Evolutionary conservation across 2,329 filamentous ascomycete species (phyloP).

Genomic region (Claviceps capensis): DNA sequence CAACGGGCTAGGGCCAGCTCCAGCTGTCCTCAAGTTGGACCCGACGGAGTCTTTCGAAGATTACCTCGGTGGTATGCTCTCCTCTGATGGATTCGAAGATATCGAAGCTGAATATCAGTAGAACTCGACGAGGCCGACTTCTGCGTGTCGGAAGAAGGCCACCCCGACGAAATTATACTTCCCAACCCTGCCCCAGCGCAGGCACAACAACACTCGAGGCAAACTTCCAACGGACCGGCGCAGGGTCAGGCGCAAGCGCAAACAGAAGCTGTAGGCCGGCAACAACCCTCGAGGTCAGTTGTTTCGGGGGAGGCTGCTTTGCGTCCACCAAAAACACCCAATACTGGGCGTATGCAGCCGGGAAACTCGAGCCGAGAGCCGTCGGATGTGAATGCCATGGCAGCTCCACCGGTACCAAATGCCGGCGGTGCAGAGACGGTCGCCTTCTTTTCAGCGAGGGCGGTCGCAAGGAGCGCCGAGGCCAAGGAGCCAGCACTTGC

Average conservation of each 20-base stretch:
- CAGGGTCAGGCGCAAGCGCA: conserved; percentile 9
- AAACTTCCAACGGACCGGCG: conserved; percentile 9
- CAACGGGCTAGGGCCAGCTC: background rate
- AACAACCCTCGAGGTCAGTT: conserved; percentile 6
- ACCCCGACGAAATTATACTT: conserved; percentile 64
- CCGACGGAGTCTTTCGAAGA: conserved; percentile 36
- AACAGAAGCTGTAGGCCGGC: conserved; percentile 5
- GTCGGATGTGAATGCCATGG: conserved; percentile 10
- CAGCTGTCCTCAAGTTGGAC: conserved; percentile 16
- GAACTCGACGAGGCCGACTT: conserved; percentile 71
- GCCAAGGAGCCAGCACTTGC: conserved; percentile 16
- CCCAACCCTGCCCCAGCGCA: conserved; percentile 17
- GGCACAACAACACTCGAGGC: conserved; percentile 9
- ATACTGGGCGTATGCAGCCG: conserved; percentile 13
- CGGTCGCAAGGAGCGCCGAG: conserved; percentile 19
- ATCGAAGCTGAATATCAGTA: conserved; percentile 27
- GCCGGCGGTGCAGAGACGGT: conserved; percentile 10
- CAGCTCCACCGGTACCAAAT: conserved; percentile 32
- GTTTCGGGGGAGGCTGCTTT: conserved; percentile 7
- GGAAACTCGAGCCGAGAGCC: conserved; percentile 11
- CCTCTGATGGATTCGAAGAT: conserved; percentile 22
- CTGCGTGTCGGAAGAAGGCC: conserved; percentile 51
- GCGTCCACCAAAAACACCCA: conserved; percentile 21
- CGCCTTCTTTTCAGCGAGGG: conserved; percentile 7
- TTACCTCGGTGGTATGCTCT: conserved; percentile 33